Evolutionary conservation across 2,329 filamentous ascomycete genomes (phyloP).

Genomic region (Aspergillus sclerotialis): DNA sequence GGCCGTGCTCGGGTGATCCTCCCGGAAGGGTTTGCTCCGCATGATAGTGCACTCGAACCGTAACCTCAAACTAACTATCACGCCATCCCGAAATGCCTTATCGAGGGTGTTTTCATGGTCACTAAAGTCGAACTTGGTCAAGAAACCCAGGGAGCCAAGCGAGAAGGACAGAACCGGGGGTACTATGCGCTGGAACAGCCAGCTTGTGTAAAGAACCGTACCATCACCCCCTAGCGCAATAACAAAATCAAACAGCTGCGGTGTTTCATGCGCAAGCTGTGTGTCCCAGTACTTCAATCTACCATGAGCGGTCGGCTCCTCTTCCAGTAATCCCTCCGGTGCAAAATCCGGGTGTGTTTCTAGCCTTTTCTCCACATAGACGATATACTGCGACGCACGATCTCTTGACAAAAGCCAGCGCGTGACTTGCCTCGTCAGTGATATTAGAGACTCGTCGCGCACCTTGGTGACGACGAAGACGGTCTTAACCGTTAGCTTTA

Average conservation of each 20-base stretch:
- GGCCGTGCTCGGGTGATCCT: constrained; percentile 20
- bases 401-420: constrained; percentile 74
- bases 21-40: constrained; percentile 47
- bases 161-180: constrained; percentile 90
- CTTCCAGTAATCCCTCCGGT: constrained; percentile 57
- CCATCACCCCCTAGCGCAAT: constrained; percentile 90
- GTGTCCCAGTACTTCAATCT: constrained; percentile 79
- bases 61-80: constrained; percentile 79
- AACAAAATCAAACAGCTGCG: constrained; percentile 88
- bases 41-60: constrained; percentile 93
- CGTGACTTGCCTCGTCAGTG: constrained; percentile 67
- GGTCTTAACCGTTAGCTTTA: constrained; percentile 72
- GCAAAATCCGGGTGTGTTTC: constrained; percentile 68
- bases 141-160: constrained; percentile 83
- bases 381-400: constrained; percentile 60
- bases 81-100: constrained; percentile 69
- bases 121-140: constrained; percentile 93
- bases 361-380: constrained; percentile 75
- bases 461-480: constrained; percentile 89
- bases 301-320: constrained; percentile 47
- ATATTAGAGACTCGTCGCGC: constrained; percentile 75
- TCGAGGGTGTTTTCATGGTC: constrained; percentile 63
- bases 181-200: constrained; percentile 93
- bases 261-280: constrained; percentile 66
- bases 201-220: constrained; percentile 93